Evolutionary conservation across 495 filamentous ascomycete genomes (phyloP).

Genomic region (Durotheca rogersii): DNA sequence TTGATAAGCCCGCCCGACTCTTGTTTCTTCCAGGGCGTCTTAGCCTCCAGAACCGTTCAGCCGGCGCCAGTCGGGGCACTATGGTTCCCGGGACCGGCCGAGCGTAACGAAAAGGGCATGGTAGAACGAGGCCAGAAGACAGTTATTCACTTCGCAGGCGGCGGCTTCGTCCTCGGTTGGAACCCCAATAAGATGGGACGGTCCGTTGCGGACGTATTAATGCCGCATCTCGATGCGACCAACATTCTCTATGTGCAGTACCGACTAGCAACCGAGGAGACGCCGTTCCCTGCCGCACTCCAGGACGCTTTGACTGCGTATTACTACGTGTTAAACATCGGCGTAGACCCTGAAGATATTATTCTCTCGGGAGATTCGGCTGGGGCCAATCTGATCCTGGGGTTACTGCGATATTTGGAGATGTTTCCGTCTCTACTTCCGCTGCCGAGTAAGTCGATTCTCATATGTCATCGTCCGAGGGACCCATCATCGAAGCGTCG

Average conservation of each 20-base stretch:
- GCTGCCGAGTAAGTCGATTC: slow-evolving; percentile 1
- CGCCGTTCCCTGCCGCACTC: slow-evolving; percentile 2
- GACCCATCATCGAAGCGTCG: too few relatives aligned
- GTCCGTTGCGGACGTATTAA: neutral
- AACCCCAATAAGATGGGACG: neutral
- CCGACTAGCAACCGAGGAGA: neutral
- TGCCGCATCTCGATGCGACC: neutral
- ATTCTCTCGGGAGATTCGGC: slow-evolving; percentile 5
- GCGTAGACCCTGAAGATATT: slow-evolving; percentile 1
- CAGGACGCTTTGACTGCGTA: neutral
- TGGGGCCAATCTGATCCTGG: slow-evolving; percentile 3
- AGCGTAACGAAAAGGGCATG: neutral
- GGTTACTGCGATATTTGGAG: slow-evolving; percentile 4
- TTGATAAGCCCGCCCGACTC: neutral
- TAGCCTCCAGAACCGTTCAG: neutral
- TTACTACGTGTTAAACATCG: neutral
- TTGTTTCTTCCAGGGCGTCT: neutral
- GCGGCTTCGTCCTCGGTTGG: slow-evolving; percentile 1
- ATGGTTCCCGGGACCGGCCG: neutral
- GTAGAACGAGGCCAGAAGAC: neutral
- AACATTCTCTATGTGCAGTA: slow-evolving; percentile 7
- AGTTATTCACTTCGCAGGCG: neutral
- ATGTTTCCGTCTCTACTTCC: neutral
- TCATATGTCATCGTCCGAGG: neutral
- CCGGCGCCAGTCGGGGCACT: slow-evolving; percentile 3